Evolutionary conservation across 176 grass and related monocot genomes (phyloP), one percentile per base, ranked within the genome.

Genomic region (Pontederia crassipes): DNA sequence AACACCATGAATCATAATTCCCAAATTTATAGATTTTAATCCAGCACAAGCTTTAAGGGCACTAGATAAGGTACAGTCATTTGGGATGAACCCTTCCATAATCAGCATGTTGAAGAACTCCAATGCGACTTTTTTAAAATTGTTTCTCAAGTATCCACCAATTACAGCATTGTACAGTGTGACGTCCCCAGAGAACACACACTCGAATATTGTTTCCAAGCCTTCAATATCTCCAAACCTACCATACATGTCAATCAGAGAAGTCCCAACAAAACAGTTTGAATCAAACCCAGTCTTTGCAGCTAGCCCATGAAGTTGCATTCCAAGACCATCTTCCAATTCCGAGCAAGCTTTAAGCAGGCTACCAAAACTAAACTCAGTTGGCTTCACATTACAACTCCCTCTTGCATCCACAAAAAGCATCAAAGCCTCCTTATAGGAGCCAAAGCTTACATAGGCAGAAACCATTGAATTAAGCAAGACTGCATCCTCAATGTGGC

Each of bases 181-280:
- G 45, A 64, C 67, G 58, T 80, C 78, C 48, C 18, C 18, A 57
- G 40, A 32, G 10, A 29, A 28, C 12, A 69, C 49, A 20, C 49
- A 61, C 28, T 49, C 28, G n/a, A 80, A 69, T 20, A 69, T 51
- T 35, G 48, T 64, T 64, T 80, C 35, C 70, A 75, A 62, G 64
- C 64, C 64, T 62, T 74, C 49, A 20, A 48, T 61, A 50, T 80
- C 70, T 62, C 62, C 71, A 49, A 62, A 74, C 11, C 45, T 48
- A 26, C 57, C 55, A 58, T 80, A 80, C 69, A 80, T 68, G 40
- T 80, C 78, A 40, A 80, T 54, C 29, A 80, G 78, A 80, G 78
- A 80, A 57, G 78, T 80, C 24, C 62, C 48, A 46, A 74, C 64
- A 62, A 74, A 69, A 71, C 69, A 68, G 47, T 72, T 62, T 15